phyloP scores from a whole-genome alignment of 2,329 filamentous ascomycete genomes.

The Cadophora malorum region DNA sequence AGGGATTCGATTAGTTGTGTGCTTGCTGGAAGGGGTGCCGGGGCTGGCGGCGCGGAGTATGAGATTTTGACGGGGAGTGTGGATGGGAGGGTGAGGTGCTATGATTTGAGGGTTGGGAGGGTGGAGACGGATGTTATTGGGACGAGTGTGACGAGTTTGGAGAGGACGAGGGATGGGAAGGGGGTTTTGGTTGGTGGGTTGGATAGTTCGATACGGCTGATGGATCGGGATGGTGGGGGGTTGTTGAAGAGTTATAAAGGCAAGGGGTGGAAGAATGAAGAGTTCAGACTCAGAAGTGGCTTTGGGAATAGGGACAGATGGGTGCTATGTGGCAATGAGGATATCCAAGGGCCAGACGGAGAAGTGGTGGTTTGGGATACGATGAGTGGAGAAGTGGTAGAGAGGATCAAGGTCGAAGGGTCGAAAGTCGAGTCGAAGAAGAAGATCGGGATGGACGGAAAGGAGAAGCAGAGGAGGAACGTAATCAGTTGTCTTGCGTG shows the following conservation, averaged over 20 bases:
- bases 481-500: slow-evolving; percentile 68
- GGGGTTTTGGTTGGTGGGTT: slow-evolving; percentile 76
- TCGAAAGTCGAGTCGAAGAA: slow-evolving; percentile 49
- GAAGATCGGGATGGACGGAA: slow-evolving; percentile 64
- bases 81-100: slow-evolving; percentile 80
- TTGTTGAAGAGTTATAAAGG: slow-evolving; percentile 75
- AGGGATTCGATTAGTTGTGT: slow-evolving; percentile 66
- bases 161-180: slow-evolving; percentile 73
- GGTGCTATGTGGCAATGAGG: slow-evolving; percentile 82
- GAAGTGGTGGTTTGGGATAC: slow-evolving; percentile 81
- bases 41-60: slow-evolving; percentile 45
- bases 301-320: slow-evolving; percentile 79
- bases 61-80: slow-evolving; percentile 80
- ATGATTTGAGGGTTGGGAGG: slow-evolving; percentile 81
- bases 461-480: slow-evolving; percentile 64
- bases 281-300: slow-evolving; percentile 47
- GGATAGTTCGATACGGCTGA: slow-evolving; percentile 78
- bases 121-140: slow-evolving; percentile 74
- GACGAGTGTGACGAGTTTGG: slow-evolving; percentile 76
- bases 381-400: slow-evolving; percentile 71
- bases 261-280: slow-evolving; percentile 50
- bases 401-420: slow-evolving; percentile 60
- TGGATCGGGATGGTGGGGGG: slow-evolving; percentile 78
- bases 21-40: slow-evolving; percentile 30
- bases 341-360: slow-evolving; percentile 33